These are phyloP conservation scores for Blepharisma japonicum DNA, from an alignment of 73 alveolate genomes.

Conservation along the genomic window DNA sequence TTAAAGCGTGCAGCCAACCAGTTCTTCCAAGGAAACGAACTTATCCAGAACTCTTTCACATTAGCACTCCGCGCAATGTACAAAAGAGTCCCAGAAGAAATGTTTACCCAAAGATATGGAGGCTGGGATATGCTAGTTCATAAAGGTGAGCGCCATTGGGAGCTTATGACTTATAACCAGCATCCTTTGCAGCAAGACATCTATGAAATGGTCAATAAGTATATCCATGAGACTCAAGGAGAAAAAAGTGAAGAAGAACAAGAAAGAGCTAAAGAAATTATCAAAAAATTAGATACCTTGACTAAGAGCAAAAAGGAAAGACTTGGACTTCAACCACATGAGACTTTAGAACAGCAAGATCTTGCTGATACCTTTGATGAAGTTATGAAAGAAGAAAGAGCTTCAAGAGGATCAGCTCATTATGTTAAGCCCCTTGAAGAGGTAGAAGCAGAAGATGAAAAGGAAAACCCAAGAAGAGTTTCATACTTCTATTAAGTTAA, in stretches of 20 bases:
- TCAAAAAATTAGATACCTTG: background rate
- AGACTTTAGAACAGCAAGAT: background rate
- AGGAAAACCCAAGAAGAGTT: conserved; percentile 27
- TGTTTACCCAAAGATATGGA: conserved; percentile 1
- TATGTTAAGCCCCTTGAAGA: conserved; percentile 16
- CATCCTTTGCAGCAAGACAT: conserved; percentile 29
- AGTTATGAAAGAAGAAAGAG: conserved; percentile 22
- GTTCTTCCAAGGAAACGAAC: conserved; percentile 28
- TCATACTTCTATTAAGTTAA: conserved; percentile 8
- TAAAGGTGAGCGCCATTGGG: conserved; percentile 34
- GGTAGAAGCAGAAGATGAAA: background rate
- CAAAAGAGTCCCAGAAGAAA: conserved; percentile 16
- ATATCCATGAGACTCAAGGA: conserved; percentile 20
- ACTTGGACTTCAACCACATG: conserved; percentile 21
- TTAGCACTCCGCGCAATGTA: background rate
- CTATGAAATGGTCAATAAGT: conserved; percentile 23
- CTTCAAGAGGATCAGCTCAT: background rate
- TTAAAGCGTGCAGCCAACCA: conserved; percentile 25
- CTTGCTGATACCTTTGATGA: conserved; percentile 9
- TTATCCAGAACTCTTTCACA: background rate
- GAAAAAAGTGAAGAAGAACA: conserved; percentile 27
- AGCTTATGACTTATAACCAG: conserved; percentile 29
- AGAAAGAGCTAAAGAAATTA: background rate
- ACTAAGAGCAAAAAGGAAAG: background rate
- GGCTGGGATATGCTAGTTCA: conserved; percentile 31